Base-by-base conservation (phyloP, 441 rosid species). In the Erodium trifolium region DNA sequence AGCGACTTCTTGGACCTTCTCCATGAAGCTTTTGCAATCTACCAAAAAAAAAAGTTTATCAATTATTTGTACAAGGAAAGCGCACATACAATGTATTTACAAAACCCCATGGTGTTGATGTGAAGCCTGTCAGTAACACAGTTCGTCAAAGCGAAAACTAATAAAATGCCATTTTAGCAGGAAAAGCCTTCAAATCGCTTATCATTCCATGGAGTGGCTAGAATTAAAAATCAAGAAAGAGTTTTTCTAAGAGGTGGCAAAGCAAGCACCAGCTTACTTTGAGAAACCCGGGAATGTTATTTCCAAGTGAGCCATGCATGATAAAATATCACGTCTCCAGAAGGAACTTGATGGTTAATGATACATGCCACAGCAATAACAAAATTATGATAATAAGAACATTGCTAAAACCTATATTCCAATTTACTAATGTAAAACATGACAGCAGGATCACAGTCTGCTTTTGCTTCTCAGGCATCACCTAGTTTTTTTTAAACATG, bases 11-110 rank as follows among this genome's bases (percentile, higher is more conserved):
- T 84, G 84, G 75, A 90, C 70, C 66, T 2, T 84, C 68, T 92
- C 87, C 96, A 84, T 88, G 74, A 90, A 92, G 37, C 77, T 75
- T 79, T 88, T 92, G 83, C 93, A 86, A 75, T 92, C 98, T 92
- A 27, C 39, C 45, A 49, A 49, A 4, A 1, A 11, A 1, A 27
- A 23, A 62, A 0, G 0, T 11, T 11, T 11, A 4, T 27, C 13
- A 19, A 19, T 60, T 16, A 55, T 55, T 55, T 14, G 19, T n/a
- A 55, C 0, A 3, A 3, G 14, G 55, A 49, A 49, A 47, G 55
- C 55, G 13, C 55, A 49, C 18, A 49, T n/a, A 3, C 16, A 14
- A 4, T 49, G 13, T 17, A 49, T 49, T 49, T 49, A 49, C 18
- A 49, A 14, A 49, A 13, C 57, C 13, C 57, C 57, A n/a, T n/a